Evolutionary conservation across 805 yeast species (phyloP), one percentile per base, ranked within the genome.

Genomic region (Saccharomycopsis schoenii): DNA sequence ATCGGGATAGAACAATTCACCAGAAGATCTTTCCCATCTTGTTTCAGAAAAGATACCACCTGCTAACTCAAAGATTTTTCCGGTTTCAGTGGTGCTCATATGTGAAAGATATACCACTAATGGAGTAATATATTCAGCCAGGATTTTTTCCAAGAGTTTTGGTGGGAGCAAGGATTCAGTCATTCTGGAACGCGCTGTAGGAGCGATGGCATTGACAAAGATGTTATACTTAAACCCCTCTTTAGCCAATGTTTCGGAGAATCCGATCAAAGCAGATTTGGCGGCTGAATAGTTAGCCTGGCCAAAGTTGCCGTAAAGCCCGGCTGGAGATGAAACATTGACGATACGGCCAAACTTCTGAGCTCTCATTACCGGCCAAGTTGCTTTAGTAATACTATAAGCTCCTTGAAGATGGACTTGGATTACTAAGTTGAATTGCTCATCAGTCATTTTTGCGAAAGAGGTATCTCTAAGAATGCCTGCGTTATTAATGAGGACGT

Each of bases 291-390:
- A 93, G 76, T 93, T 93, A 50, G 96, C 83, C 76, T 93, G 99
- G 57, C 99, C 99, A 75, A 92, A 93, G 76, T 91, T 91, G 64
- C 99, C 99, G 72, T 87, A 93, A 66, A 93, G 79, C 24, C 99
- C 99, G 41, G 98, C 98, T 3, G 98, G 97, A 3, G 97, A 91
- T 34, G 96, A 84, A n/a, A 97, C 92, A 80, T 90, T 92, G 68
- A 93, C 75, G 67, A 93, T 81, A 68, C 98, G 81, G 66, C 99
- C 99, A 70, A 79, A 93, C 64, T 83, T 82, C 74, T 94, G 97
- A 66, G 88, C 75, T 71, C 83, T 83, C 78, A 93, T 83, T 71
- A 87, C 79, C 9, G 93, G 91, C 98, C 98, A 93, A 47, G 97
- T 97, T 24, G 96, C 92, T 67, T 81, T 80, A 55, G 96, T 85